A percentile compares a stretch with the other conserved stretches of the same genome.
phyloP scores from a whole-genome alignment of 1,284 basidiomycete genomes.

The Austropuccinia psidii region DNA sequence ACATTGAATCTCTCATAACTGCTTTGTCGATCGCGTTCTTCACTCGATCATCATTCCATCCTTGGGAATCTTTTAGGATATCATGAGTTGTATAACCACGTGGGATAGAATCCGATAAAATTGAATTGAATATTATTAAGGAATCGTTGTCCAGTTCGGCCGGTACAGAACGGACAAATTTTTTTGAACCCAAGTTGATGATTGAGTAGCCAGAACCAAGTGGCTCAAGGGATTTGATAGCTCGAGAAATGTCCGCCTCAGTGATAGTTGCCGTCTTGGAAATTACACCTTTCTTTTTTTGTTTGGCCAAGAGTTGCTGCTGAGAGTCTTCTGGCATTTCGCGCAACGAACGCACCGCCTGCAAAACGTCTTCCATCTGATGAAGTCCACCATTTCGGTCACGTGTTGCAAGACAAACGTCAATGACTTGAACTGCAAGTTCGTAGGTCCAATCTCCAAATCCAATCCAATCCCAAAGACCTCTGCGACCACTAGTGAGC shows the following conservation, averaged over 20 bases:
- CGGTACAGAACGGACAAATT: constrained; percentile 48
- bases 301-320: background rate
- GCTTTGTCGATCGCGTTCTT: constrained; percentile 76
- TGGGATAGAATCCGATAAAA: constrained; percentile 49
- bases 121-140: constrained; percentile 45
- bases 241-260: constrained; percentile 73
- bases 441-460: constrained; percentile 90
- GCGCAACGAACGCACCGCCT: constrained; percentile 67
- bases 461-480: constrained; percentile 80
- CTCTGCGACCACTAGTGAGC: constrained; percentile 58
- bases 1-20: constrained; percentile 77
- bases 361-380: constrained; percentile 73
- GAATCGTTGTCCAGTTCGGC: constrained; percentile 49
- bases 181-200: constrained; percentile 57
- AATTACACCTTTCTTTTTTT: background rate
- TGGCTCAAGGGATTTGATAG: constrained; percentile 78
- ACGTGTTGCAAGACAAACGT: constrained; percentile 83
- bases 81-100: constrained; percentile 63
- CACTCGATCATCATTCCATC: constrained; percentile 71
- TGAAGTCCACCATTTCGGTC: constrained; percentile 86
- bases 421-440: constrained; percentile 91
- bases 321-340: constrained; percentile 50
- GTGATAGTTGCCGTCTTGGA: constrained; percentile 50
- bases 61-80: constrained; percentile 54
- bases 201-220: constrained; percentile 84